Conservation (phyloP, 2,329 filamentous ascomycete species). For the Diaporthe sp. region DNA sequence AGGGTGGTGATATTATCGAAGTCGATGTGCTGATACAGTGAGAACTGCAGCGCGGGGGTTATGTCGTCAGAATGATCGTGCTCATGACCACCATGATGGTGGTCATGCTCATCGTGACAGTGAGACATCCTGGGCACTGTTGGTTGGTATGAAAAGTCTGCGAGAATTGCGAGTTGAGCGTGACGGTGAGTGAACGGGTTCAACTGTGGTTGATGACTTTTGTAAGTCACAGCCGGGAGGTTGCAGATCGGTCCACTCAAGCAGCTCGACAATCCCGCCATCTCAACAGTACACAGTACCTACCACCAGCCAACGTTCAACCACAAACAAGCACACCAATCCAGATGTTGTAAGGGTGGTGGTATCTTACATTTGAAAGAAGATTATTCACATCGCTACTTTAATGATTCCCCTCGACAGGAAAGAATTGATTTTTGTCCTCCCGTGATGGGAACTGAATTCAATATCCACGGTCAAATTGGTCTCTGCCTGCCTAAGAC, state of each 20-base stretch:
- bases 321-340: background rate
- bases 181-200: conserved; percentile 36
- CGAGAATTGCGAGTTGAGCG: no score
- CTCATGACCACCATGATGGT: conserved; percentile 68
- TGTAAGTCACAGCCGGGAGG: conserved; percentile 23
- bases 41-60: conserved; percentile 89
- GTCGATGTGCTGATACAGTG: conserved; percentile 92
- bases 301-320: no score
- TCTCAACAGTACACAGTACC: background rate
- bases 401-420: background rate
- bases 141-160: background rate
- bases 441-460: background rate
- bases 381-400: background rate
- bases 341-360: background rate
- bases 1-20: conserved; percentile 88
- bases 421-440: no score
- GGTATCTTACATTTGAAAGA: background rate
- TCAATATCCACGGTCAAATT: background rate
- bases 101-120: conserved; percentile 55
- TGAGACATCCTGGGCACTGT: conserved; percentile 46
- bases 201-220: conserved; percentile 3
- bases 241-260: background rate
- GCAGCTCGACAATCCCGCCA: background rate
- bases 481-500: background rate
- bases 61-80: conserved; percentile 96